Base-by-base conservation (phyloP, 2,329 filamentous ascomycete genomes). In the Curvularia verruculosa region DNA sequence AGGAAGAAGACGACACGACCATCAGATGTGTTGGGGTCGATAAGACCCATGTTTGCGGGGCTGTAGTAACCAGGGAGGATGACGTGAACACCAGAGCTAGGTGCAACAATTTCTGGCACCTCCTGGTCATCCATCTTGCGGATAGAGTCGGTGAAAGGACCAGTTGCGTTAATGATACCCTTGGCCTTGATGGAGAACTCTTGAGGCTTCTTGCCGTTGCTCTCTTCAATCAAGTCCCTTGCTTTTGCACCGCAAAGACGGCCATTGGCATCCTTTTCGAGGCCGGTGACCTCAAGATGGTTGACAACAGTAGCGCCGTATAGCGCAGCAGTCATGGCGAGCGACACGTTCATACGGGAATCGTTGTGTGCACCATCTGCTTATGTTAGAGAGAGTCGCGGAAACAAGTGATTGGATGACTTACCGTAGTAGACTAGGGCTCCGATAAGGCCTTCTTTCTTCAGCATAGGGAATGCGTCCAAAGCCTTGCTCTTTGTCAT, bases 1-100 rank as follows among this genome's bases (percentile, higher is more conserved):
- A 96, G 83, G 83, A 96, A 96, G 85, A 96, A 96, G 71, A 96
- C 94, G 48, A 96, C 92, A 73, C 92, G 86, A 19, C 92, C 92
- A 71, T 96, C 92, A 1, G 91, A 96, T 1, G 92, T 95, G 39
- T 87, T 87, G 5, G 92, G 91, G 69, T 96, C 92, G 67, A 96
- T 90, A 39, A 96, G 82, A 59, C 92, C 92, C 91, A 96, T 95
- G 71, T 92, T 89, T 19, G 87, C 84, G 41, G 91, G 91, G 68
- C 88, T 90, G 81, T 89, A 95, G 80, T 95, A 96, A 46, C 91
- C 91, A 21, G 92, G 92, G 2, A 96, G 85, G 63, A 96, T 89
- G 60, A 96, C 85, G 77, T 96, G 92, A 26, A 94, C 90, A 68
- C 92, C 92, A 39, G 90, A 92, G 68, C 89, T 91, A 0, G 92